Evolutionary conservation across 352 stramenopile genomes (phyloP).

Genomic region (Pythium rishiriense): DNA sequence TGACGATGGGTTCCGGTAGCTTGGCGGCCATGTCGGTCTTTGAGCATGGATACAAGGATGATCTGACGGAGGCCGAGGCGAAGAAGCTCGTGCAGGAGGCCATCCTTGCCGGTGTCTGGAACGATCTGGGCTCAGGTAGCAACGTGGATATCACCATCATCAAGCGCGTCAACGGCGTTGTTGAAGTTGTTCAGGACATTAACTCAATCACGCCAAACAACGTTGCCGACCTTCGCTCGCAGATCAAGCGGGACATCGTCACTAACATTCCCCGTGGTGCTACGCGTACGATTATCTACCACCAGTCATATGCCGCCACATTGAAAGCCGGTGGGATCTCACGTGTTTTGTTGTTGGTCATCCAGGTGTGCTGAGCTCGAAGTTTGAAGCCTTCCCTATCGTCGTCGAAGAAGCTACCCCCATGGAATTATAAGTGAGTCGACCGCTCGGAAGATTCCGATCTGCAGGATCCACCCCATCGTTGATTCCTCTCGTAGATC

Average conservation of each 20-base stretch:
- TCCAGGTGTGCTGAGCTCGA: constrained; percentile 67
- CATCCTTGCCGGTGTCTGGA: constrained; percentile 98
- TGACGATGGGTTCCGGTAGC: constrained; percentile 98
- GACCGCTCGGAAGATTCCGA: background rate
- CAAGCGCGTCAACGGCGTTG: constrained; percentile 82
- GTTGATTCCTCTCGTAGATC: background rate
- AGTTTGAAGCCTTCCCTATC: constrained; percentile 73
- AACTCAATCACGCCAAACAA: constrained; percentile 95
- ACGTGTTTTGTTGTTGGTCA: background rate
- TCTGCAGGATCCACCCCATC: background rate
- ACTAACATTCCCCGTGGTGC: constrained; percentile 79
- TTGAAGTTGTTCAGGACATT: constrained; percentile 87
- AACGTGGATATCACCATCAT: constrained; percentile 98
- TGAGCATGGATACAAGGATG: constrained; percentile 94
- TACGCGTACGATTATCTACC: constrained; percentile 54
- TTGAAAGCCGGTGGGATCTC: background rate
- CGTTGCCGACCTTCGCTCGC: constrained; percentile 80
- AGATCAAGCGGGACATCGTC: constrained; percentile 85
- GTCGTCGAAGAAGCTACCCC: constrained; percentile 72
- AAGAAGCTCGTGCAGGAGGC: constrained; percentile 95
- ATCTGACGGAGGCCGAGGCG: constrained; percentile 96
- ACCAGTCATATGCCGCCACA: background rate
- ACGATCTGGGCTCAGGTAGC: constrained; percentile 96
- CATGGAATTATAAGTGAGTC: constrained; percentile 68
- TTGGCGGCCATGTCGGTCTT: constrained; percentile 98